Percentiles rank a stretch among this genome's conserved stretches.
Evolutionary conservation across 352 stramenopile species (phyloP).

Genomic region (Phytophthora gonapodyides): DNA sequence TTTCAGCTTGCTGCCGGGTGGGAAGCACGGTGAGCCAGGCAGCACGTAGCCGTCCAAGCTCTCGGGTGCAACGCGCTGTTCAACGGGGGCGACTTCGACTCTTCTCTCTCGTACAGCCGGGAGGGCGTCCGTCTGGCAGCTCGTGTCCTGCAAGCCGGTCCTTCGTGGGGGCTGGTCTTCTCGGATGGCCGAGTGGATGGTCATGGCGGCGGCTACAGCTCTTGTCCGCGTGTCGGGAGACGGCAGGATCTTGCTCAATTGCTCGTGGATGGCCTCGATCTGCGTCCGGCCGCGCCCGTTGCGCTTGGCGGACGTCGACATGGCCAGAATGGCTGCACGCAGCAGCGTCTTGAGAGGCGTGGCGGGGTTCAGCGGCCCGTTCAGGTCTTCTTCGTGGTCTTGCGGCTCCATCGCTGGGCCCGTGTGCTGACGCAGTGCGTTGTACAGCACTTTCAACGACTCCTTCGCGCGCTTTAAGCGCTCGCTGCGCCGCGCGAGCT

Average conservation of each 20-base stretch:
- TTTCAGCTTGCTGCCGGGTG: not conserved
- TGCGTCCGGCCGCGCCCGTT: conserved; percentile 40
- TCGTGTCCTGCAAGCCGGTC: not conserved
- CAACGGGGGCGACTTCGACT: conserved; percentile 5
- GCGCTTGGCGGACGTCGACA: conserved; percentile 64
- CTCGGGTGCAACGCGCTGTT: conserved; percentile 33
- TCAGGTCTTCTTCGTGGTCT: conserved; percentile 6
- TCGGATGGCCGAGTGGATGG: conserved; percentile 48
- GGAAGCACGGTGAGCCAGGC: conserved; percentile 32
- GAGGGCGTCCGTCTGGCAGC: conserved; percentile 34
- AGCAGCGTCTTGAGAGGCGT: conserved; percentile 60
- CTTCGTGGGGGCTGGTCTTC: conserved; percentile 29
- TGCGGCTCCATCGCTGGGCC: conserved; percentile 1
- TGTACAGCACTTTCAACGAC: conserved; percentile 70
- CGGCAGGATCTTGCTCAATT: conserved; percentile 19
- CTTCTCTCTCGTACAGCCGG: conserved; percentile 22
- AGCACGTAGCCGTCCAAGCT: conserved; percentile 54
- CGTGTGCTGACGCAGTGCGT: conserved; percentile 35
- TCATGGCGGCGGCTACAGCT: conserved; percentile 24
- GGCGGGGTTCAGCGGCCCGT: conserved; percentile 26
- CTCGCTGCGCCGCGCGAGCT: conserved; percentile 57
- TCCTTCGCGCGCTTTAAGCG: conserved; percentile 58
- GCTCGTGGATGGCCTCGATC: conserved; percentile 53
- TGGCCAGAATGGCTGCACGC: conserved; percentile 61
- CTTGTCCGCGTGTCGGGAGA: conserved; percentile 15